Conservation (phyloP, 192 early-diverging fungal species). For the Entophlyctis luteolus region DNA sequence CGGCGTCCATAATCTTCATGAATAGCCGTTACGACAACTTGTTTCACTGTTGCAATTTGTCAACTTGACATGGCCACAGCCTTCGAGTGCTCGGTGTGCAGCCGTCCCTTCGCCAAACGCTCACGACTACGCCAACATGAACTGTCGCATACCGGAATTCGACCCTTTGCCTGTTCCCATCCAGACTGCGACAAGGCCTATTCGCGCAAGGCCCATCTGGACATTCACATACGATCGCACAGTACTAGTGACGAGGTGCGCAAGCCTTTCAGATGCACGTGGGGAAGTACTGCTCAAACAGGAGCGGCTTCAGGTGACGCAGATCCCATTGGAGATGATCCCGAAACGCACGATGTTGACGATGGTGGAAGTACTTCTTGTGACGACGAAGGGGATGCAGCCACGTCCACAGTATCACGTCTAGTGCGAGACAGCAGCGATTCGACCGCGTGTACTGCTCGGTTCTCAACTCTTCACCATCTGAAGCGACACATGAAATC, state of each 20-base stretch:
- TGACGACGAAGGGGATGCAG: not conserved
- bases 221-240: slow-evolving; percentile 12
- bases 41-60: no score
- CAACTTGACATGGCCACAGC: no score
- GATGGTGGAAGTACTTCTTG: no score
- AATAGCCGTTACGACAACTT: no score
- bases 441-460: not conserved
- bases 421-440: not conserved
- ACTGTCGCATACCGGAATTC: slow-evolving; percentile 5
- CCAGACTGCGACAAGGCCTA: slow-evolving; percentile 5
- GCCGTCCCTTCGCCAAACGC: not conserved
- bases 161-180: slow-evolving; percentile 6
- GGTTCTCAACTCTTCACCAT: slow-evolving; percentile 9
- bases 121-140: not conserved
- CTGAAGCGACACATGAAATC: slow-evolving; percentile 11
- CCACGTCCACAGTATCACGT: not conserved
- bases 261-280: slow-evolving; percentile 11
- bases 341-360: not conserved
- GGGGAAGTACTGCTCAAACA: not conserved
- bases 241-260: not conserved
- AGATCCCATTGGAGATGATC: not conserved
- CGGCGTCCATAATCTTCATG: no score
- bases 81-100: not conserved
- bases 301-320: not conserved
- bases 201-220: slow-evolving; percentile 17